Evolutionary conservation across 495 filamentous ascomycete species (phyloP).

Genomic region (Aspergillus leporis): DNA sequence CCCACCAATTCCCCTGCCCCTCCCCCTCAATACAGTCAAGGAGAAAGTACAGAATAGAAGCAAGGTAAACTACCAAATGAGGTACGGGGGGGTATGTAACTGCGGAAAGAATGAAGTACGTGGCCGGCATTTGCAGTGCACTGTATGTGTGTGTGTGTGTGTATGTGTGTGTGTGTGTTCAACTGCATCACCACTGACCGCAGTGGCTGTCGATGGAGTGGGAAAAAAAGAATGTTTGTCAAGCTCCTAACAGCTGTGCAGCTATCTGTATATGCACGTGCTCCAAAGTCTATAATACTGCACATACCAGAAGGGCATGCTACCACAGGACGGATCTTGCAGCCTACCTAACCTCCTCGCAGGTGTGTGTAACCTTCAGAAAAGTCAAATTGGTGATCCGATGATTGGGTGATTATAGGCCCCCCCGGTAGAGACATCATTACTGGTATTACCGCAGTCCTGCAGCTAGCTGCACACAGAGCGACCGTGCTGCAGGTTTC

Average conservation of each 20-base stretch:
- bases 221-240: slow-evolving; percentile 6
- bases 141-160: too few species aligned
- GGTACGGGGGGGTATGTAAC: background rate
- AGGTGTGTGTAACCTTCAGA: background rate
- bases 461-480: slow-evolving; percentile 9
- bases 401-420: background rate
- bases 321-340: background rate
- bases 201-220: background rate
- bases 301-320: background rate
- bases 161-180: too few species aligned
- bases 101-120: background rate
- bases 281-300: background rate
- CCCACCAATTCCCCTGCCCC: background rate
- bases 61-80: background rate
- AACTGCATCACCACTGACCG: background rate
- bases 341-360: background rate
- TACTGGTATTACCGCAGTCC: slow-evolving; percentile 7
- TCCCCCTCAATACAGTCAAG: background rate
- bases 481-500: slow-evolving; percentile 8
- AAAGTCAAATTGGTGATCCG: background rate
- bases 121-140: slow-evolving; percentile 1
- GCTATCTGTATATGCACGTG: slow-evolving; percentile 7
- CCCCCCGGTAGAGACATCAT: background rate
- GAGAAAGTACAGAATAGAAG: background rate
- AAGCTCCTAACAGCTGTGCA: slow-evolving; percentile 11